These are phyloP conservation scores for Nepenthes alata DNA, from an alignment of 179 eudicot species.

Conservation along the genomic window DNA sequence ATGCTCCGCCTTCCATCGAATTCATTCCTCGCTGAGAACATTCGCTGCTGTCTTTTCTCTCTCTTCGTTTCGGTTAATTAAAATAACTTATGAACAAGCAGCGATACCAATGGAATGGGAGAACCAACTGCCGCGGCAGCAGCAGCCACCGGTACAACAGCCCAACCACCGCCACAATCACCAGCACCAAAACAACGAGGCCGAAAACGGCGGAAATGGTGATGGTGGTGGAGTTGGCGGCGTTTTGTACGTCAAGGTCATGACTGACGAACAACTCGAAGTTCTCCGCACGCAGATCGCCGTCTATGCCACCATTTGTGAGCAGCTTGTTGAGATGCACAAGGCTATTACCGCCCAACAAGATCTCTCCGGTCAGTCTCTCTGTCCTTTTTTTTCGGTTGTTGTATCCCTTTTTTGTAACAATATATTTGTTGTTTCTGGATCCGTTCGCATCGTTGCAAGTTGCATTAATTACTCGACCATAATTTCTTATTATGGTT, in stretches of 20 bases:
- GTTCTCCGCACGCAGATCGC: constrained; percentile 79
- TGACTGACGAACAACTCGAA: constrained; percentile 94
- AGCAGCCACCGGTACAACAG: constrained; percentile 1
- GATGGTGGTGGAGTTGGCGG: constrained; percentile 17
- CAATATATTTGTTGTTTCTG: too few relatives aligned
- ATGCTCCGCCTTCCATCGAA: too few relatives aligned
- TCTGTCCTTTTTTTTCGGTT: constrained; percentile 2
- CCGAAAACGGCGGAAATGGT: constrained; percentile 11
- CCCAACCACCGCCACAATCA: constrained; percentile 2
- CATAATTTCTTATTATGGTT: too few relatives aligned
- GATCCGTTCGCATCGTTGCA: not conserved
- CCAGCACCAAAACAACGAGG: too few relatives aligned
- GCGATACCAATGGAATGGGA: constrained; percentile 34
- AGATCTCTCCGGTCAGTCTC: constrained; percentile 59
- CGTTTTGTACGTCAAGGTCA: constrained; percentile 58
- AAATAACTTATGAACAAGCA: too few relatives aligned
- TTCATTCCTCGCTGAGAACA: too few relatives aligned
- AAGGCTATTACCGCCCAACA: constrained; percentile 63
- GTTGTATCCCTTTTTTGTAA: not conserved
- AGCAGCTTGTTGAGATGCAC: constrained; percentile 80
- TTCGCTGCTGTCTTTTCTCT: too few relatives aligned
- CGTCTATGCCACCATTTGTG: constrained; percentile 73
- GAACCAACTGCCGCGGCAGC: constrained; percentile 11
- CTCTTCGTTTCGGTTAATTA: too few relatives aligned
- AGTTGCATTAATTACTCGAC: too few relatives aligned